phyloP scores from a whole-genome alignment of 257 asterid genomes.

The Solanum habrochaites region DNA sequence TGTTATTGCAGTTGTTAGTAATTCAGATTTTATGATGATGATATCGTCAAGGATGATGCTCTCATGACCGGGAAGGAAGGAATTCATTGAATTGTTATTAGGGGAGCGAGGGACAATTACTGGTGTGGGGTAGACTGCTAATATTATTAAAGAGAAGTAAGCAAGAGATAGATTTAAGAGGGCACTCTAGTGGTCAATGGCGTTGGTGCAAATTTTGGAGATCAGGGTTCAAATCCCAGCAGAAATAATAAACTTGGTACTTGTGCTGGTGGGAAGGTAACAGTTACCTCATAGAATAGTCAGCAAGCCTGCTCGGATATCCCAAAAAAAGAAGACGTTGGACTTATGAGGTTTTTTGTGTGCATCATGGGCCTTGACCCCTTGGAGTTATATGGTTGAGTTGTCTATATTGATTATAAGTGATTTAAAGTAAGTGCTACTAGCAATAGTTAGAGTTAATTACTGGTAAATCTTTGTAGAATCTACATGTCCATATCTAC shows the following conservation, averaged over 20 bases:
- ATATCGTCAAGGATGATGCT: not conserved
- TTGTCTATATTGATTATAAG: not conserved
- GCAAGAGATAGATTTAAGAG: not conserved
- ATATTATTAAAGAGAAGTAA: not conserved
- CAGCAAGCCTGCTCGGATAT: not conserved
- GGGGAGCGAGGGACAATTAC: not conserved
- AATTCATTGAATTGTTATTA: not conserved
- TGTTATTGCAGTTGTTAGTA: not conserved
- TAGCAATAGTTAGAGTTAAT: not conserved
- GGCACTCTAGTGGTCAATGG: too few species aligned
- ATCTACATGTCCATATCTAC: not conserved
- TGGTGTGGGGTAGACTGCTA: not conserved
- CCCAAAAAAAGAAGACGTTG: not conserved
- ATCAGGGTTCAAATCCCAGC: not conserved
- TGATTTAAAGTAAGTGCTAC: not conserved
- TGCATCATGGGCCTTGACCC: not conserved
- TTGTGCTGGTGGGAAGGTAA: not conserved
- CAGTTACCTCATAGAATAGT: not conserved
- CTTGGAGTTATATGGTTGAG: not conserved
- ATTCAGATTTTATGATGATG: not conserved
- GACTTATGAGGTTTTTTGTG: not conserved
- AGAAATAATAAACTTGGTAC: not conserved
- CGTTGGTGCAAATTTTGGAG: not conserved
- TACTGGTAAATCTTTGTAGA: not conserved
- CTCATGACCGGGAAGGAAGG: not conserved